Evolutionary conservation across 139 green algal genomes (phyloP), one percentile per base, ranked within the genome.

Genomic region (Yamagishiella unicocca): DNA sequence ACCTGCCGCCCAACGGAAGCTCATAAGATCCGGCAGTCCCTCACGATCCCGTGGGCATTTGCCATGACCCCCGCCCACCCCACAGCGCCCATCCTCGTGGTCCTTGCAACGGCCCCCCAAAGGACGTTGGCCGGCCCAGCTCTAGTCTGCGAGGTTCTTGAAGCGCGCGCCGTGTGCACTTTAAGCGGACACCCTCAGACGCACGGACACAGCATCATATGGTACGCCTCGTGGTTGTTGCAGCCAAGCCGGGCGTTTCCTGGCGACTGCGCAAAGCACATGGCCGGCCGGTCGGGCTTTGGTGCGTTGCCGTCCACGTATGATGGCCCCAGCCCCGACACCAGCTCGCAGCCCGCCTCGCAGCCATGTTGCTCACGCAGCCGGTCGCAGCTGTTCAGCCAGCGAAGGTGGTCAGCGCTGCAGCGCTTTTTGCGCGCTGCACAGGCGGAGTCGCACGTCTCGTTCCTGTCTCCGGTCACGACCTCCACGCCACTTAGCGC

Each of bases 331-430:
- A 87, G 37, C 21, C 64, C 73, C 21, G 40, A 24, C 24, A 66
- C 79, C 21, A 80, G 42, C 27, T 87, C 89, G 54, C 90, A 92
- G 37, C 92, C 73, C 25, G 83, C 83, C 79, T 90, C 79, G 21
- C 83, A 90, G 45, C 73, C 87, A 45, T 95, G 92, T 31, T 92
- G 83, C 46, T 93, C 88, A 5, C 95, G 83, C 79, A 97, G 85
- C 9, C 80, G 61, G 85, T 97, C 95, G 80, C 95, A 97, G 80
- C 88, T 88, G 85, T 96, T 96, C n/a, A 97, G 70, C 42, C 89
- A 38, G 4, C 71, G 37, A 42, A 97, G 79, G 43, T 95, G 85
- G 2, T 88, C 68, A 0, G 45, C 45, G 4, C 75, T 89, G 88
- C 95, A 97, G 45, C 46, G 74, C 37, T 80, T 62, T 37, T 66